A percentile compares a stretch with the other conserved stretches of the same genome.
Conservation (phyloP, 179 eudicot species). For the Sideroxylon spinosum region DNA sequence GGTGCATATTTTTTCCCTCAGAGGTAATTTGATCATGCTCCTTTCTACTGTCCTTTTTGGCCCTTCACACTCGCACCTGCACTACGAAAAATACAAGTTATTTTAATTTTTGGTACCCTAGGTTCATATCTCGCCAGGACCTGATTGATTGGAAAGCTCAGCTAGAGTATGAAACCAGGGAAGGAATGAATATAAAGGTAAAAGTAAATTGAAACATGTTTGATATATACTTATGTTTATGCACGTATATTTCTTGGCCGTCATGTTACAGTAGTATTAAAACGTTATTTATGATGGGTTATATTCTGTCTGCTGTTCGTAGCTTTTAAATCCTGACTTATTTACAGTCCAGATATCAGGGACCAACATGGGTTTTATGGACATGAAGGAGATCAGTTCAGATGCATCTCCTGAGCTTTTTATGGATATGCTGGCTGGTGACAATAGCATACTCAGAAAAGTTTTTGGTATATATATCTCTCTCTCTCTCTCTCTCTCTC, state of each 20-base stretch:
- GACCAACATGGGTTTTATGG: constrained; percentile 67
- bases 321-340: constrained; percentile 49
- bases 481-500: constrained; percentile 12
- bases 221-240: neutral
- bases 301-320: constrained; percentile 10
- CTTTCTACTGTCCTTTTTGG: neutral
- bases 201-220: constrained; percentile 16
- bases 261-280: neutral
- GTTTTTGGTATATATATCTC: constrained; percentile 64
- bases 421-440: constrained; percentile 67
- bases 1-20: constrained; percentile 59
- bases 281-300: neutral
- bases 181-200: constrained; percentile 63
- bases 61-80: neutral
- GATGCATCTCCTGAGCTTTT: constrained; percentile 50
- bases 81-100: neutral
- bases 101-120: constrained; percentile 25
- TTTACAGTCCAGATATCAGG: constrained; percentile 95
- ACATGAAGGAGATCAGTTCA: constrained; percentile 56
- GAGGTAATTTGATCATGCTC: constrained; percentile 44
- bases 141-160: constrained; percentile 86
- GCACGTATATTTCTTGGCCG: neutral
- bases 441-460: constrained; percentile 67
- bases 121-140: constrained; percentile 68
- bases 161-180: constrained; percentile 62